phyloP scores from a whole-genome alignment of 192 early-diverging fungal genomes.

The Diversispora eburnea region DNA sequence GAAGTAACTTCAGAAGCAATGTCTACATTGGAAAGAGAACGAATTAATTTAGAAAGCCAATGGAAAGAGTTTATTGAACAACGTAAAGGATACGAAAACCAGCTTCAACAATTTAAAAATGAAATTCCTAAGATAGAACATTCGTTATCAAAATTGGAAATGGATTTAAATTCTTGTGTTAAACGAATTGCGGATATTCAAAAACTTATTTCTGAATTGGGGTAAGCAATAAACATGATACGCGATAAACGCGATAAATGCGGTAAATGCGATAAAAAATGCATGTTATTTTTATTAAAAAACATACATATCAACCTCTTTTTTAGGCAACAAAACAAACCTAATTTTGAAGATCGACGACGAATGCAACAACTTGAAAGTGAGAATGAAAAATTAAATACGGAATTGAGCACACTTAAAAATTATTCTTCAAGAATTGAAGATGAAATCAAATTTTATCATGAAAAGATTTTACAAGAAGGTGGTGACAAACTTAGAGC shows the following conservation, averaged over 20 bases:
- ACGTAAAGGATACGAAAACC: slow-evolving; percentile 37
- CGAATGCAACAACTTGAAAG: slow-evolving; percentile 51
- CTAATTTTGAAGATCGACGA: slow-evolving; percentile 49
- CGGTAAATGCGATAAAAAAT: too few relatives aligned
- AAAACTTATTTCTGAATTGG: slow-evolving; percentile 56
- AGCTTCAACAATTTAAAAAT: slow-evolving; percentile 50
- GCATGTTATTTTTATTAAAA: neutral
- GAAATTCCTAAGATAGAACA: slow-evolving; percentile 58
- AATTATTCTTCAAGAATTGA: slow-evolving; percentile 63
- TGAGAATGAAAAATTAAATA: slow-evolving; percentile 45
- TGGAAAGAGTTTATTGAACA: slow-evolving; percentile 48
- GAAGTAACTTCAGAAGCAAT: slow-evolving; percentile 54
- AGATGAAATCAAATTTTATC: slow-evolving; percentile 72
- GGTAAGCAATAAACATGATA: slow-evolving; percentile 35
- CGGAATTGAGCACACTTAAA: slow-evolving; percentile 49
- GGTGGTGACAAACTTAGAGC: slow-evolving; percentile 84
- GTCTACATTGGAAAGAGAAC: slow-evolving; percentile 55
- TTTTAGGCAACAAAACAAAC: slow-evolving; percentile 45
- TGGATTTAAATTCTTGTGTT: slow-evolving; percentile 67
- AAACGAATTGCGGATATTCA: slow-evolving; percentile 66
- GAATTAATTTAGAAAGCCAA: slow-evolving; percentile 54
- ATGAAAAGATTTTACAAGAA: slow-evolving; percentile 86
- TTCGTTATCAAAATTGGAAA: slow-evolving; percentile 61
- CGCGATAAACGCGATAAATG: too few relatives aligned
- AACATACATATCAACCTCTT: neutral